A percentile compares a stretch with the other conserved stretches of the same genome.
These are phyloP conservation scores for Elaeagnus macrophylla DNA, from an alignment of 306 rosid species.

Conservation along the genomic window DNA sequence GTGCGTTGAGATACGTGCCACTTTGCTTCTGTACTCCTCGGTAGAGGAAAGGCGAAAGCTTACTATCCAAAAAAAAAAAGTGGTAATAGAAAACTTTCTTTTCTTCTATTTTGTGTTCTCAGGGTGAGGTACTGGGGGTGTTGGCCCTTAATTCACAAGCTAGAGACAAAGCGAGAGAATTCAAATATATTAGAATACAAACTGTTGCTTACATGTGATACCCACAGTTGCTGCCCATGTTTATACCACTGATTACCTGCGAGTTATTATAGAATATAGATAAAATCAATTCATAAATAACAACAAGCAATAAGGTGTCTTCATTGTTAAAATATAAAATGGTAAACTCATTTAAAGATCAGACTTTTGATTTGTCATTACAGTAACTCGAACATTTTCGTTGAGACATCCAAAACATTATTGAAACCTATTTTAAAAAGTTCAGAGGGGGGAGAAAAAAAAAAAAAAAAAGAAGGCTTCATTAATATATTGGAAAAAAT, in stretches of 20 bases:
- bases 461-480: background rate
- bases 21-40: too few species aligned
- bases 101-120: too few species aligned
- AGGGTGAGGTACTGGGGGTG: too few species aligned
- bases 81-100: too few species aligned
- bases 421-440: too few species aligned
- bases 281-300: constrained; percentile 11
- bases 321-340: background rate
- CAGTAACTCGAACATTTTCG: background rate
- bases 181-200: background rate
- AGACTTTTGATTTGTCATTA: background rate
- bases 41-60: too few species aligned
- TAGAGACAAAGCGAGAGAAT: background rate
- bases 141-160: background rate
- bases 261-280: constrained; percentile 13
- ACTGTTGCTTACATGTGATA: constrained; percentile 56
- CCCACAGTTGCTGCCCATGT: constrained; percentile 91
- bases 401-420: background rate
- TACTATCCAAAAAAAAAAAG: too few species aligned
- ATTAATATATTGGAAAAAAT: background rate
- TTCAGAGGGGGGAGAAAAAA: background rate
- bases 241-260: constrained; percentile 93
- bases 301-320: background rate
- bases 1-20: too few species aligned
- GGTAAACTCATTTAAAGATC: background rate